phyloP scores from a whole-genome alignment of 2,329 filamentous ascomycete genomes.

The Aspergillus awamori region DNA sequence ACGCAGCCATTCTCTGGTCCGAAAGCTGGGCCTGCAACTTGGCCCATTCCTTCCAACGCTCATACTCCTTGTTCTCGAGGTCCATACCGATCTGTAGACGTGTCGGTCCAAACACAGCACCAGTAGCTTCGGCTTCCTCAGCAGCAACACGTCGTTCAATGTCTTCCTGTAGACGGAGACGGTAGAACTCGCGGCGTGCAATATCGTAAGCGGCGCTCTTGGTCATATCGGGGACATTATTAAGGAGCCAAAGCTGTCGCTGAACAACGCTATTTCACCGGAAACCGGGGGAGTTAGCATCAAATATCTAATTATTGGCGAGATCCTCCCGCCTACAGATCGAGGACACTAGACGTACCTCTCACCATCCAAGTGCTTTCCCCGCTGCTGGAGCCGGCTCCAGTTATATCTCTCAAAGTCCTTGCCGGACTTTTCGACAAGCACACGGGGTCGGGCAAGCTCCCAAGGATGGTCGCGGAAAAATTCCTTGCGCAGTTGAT shows the following conservation, averaged over 20 bases:
- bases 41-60: constrained; percentile 86
- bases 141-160: constrained; percentile 78
- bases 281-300: constrained; percentile 19
- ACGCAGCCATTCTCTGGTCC: constrained; percentile 52
- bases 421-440: constrained; percentile 83
- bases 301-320: background rate
- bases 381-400: constrained; percentile 74
- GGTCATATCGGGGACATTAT: constrained; percentile 60
- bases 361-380: constrained; percentile 79
- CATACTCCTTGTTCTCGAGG: constrained; percentile 77
- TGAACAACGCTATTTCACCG: constrained; percentile 74
- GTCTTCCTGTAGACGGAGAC: constrained; percentile 77
- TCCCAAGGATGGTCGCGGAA: constrained; percentile 98
- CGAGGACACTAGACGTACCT: constrained; percentile 57
- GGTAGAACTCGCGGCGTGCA: constrained; percentile 89
- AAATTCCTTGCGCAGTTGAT: constrained; percentile 77
- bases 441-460: constrained; percentile 79
- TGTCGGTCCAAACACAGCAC: constrained; percentile 84
- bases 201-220: constrained; percentile 77
- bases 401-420: constrained; percentile 78
- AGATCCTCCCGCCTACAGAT: background rate
- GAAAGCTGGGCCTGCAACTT: constrained; percentile 53
- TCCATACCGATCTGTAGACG: constrained; percentile 76
- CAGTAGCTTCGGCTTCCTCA: constrained; percentile 83
- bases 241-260: constrained; percentile 83